Evolutionary conservation across 1,284 basidiomycete genomes (phyloP), one percentile per base, ranked within the genome.

Genomic region (Butyriboletus appendiculatus): DNA sequence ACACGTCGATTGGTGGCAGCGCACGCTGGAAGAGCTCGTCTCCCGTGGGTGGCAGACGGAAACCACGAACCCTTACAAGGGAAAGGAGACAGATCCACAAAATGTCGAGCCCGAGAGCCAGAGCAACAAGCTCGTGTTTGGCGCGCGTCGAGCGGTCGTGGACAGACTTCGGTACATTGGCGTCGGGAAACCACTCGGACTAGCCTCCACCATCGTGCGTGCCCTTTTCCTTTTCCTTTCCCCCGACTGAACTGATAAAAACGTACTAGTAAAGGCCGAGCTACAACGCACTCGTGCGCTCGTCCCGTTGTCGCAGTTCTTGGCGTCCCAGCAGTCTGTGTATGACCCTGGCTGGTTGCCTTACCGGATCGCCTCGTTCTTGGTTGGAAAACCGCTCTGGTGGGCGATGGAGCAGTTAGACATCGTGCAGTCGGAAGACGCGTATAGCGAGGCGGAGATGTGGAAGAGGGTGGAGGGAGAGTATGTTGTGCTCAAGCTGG

Each of bases 1-100:
- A 15, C 92, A 90, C 65, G 75, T 95, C 34, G 84, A 88, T 54
- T 97, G 94, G 94, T 98, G 96, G 95, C 80, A 81, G 38, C 73
- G 74, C 37, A 85, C 86, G 0, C 73, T 98, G 4, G 81, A 88
- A 58, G 78, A 79, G 14, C 72, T 88, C 7, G 80, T 90, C 6
- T 65, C 76, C 50, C 76, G 75, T 26, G 90, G 89, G 1, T 76
- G 83, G 67, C 81, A 88, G 43, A 66, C 72, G n/a, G 61, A 67
- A 42, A 65, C 16, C 45, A 57, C 49, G 34, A 50, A 51, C 16
- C 8, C 57, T 12, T 57, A 58, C 30, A 66, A 65, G 15, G 63
- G 67, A 35, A 73, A 72, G 30, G 55, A 57, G 30, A 35, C 48
- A 6, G 59, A 60, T 8, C 2, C 34, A 10, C 42, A 49, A 11